Evolutionary conservation across 1,139 yeast species (phyloP), one percentile per base, ranked within the genome.

Genomic region (Diutina ranongensis): DNA sequence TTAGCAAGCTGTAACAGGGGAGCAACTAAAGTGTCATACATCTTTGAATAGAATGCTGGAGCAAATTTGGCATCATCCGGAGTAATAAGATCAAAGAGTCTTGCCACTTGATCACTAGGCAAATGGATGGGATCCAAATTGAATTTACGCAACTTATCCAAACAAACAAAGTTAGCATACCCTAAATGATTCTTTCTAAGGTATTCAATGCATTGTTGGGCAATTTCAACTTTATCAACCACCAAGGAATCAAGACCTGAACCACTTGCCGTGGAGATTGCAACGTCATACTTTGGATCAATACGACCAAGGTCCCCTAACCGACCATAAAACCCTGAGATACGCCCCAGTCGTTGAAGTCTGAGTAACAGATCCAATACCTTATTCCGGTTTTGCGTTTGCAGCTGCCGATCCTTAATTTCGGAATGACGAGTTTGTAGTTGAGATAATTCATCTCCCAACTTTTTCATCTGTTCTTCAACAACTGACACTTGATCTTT

Each of bases 211-310:
- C 98, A 92, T 45, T 78, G 78, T 59, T 88, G 97, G 1, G 96
- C 98, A 28, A 86, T 83, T 54, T 86, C 96, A 9, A 92, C 97
- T 0, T 89, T 80, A 46, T 88, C 97, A 2, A 94, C 97, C 18
- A 94, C 97, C 71, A 88, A 79, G 47, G 94, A 92, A 57, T 89
- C 95, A 48, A 94, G 68, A 9, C 92, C 81, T 1, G 95, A 89
- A 54, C 94, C 87, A 21, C 40, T 20, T 0, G 97, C 98, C 0
- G 98, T 92, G 0, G 97, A 88, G 20, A 94, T 78, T 0, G 98
- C 98, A 46, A 88, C 75, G 62, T 94, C 98, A 59, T 84, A 94
- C 55, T 76, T 74, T 53, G 83, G 86, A 57, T 87, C 96, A 52
- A 92, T 92, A 1, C 76, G 73, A 15, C 97, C 99, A 45, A 94